Evolutionary conservation across 164 flowering plant species (phyloP).

Genomic region (Vitis vinifera): ASM3070453v1 NC_081817.1:29743501-29744000

Average conservation of each 20-base stretch:
- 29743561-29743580: slow-evolving; percentile 18
- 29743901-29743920: slow-evolving; percentile 40
- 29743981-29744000: neutral
- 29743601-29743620: slow-evolving; percentile 21
- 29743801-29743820: neutral
- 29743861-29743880: slow-evolving; percentile 46
- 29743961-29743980: neutral
- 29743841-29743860: slow-evolving; percentile 31
- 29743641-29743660: slow-evolving; percentile 33
- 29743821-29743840: slow-evolving; percentile 39
- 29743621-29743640: slow-evolving; percentile 19
- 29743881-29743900: slow-evolving; percentile 65
- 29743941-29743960: neutral
- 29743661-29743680: slow-evolving; percentile 24
- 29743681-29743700: slow-evolving; percentile 38
- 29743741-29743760: neutral
- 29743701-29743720: slow-evolving; percentile 35
- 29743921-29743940: slow-evolving; percentile 50
- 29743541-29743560: slow-evolving; percentile 18
- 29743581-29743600: slow-evolving; percentile 24
- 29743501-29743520: slow-evolving; percentile 22
- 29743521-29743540: slow-evolving; percentile 26
- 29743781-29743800: neutral
- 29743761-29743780: neutral
- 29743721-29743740: slow-evolving; percentile 46